Conservation (phyloP, 2,329 filamentous ascomycete species). For the Cercospora zeina region DNA sequence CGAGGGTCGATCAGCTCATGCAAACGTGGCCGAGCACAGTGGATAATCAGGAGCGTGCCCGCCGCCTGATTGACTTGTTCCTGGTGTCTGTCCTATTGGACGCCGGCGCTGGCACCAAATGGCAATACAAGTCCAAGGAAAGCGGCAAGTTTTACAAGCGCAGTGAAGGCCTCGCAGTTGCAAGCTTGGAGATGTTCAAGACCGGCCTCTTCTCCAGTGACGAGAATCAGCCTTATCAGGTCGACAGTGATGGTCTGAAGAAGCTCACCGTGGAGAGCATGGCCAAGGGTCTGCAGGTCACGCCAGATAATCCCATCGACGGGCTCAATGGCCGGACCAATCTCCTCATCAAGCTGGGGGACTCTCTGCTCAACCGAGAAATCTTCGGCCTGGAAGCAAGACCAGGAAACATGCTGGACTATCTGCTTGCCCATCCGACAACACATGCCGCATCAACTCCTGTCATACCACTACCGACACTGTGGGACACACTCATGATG, state of each 20-base stretch:
- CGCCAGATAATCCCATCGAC: conserved; percentile 74
- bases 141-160: conserved; percentile 79
- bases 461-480: conserved; percentile 78
- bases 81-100: conserved; percentile 79
- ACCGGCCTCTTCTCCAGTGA: conserved; percentile 84
- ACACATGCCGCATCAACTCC: conserved; percentile 87
- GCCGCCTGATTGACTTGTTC: conserved; percentile 75
- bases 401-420: conserved; percentile 94
- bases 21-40: conserved; percentile 67
- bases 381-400: conserved; percentile 82
- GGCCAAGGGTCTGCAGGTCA: conserved; percentile 80
- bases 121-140: conserved; percentile 90
- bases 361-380: conserved; percentile 75
- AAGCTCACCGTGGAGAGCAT: conserved; percentile 72
- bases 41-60: conserved; percentile 71
- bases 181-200: conserved; percentile 89
- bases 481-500: conserved; percentile 90
- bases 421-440: conserved; percentile 86
- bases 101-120: conserved; percentile 83
- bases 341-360: conserved; percentile 71
- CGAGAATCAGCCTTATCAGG: conserved; percentile 76
- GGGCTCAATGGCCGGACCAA: conserved; percentile 82
- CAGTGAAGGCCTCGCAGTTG: conserved; percentile 82
- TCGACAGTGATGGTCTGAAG: conserved; percentile 79
- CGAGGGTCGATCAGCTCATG: conserved; percentile 70